Evolutionary conservation across 805 yeast species (phyloP).

Genomic region (Pichia heedii): DNA sequence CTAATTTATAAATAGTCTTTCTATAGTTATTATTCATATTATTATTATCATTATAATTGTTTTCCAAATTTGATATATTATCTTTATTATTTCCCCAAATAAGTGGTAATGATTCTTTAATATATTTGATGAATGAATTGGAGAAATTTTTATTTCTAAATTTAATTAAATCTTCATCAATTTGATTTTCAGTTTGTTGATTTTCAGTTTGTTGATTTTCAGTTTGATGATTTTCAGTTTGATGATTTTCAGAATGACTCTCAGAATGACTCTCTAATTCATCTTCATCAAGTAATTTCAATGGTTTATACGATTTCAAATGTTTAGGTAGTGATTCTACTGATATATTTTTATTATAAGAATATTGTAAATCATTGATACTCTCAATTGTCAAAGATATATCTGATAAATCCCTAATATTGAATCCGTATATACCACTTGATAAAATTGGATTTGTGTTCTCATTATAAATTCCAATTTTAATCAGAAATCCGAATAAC

Average conservation of each 20-base stretch:
- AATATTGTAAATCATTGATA: conserved; percentile 6
- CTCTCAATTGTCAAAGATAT: conserved; percentile 1
- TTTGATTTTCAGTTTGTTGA: not conserved
- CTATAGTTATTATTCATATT: no score
- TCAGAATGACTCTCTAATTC: not conserved
- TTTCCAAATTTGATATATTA: not conserved
- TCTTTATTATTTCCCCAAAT: not conserved
- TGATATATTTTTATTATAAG: not conserved
- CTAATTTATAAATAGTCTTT: conserved; percentile 12
- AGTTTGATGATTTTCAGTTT: not conserved
- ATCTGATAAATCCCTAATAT: conserved; percentile 1
- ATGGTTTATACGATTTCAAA: conserved; percentile 3
- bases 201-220: not conserved
- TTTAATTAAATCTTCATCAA: not conserved
- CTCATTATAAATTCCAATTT: conserved; percentile 11
- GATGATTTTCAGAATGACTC: not conserved
- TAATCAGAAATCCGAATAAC: conserved; percentile 13
- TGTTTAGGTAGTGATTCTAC: conserved; percentile 2
- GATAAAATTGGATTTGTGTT: conserved; percentile 21
- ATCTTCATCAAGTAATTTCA: not conserved
- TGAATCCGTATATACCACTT: conserved; percentile 19
- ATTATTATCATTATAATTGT: not conserved
- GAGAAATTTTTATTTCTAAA: conserved; percentile 3
- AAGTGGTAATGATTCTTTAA: conserved; percentile 1
- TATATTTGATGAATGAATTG: not conserved